Evolutionary conservation across 768 basidiomycete genomes (phyloP), one percentile per base, ranked within the genome.

Genomic region (Psilocybe cubensis): DNA sequence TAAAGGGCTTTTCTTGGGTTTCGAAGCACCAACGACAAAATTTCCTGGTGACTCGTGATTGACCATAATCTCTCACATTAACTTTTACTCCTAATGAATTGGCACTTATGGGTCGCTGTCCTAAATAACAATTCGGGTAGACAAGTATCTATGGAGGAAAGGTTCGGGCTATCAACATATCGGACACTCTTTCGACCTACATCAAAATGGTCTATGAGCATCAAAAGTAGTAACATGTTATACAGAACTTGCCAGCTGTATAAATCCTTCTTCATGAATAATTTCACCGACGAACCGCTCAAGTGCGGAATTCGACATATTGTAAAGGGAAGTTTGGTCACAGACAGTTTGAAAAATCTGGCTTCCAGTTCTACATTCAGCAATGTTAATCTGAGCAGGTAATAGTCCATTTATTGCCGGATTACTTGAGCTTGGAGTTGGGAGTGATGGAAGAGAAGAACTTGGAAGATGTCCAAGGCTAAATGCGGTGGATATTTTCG

Each of bases 221-320:
- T 23, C 8, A 4, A 20, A 25, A 23, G 11, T 40, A 38, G n/a
- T 49, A 20, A 21, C n/a, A 28, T 9, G 21, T 33, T 7, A n/a
- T 4, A 23, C 12, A 47, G 27, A 17, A 70, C 83, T 59, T 63
- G 91, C 93, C 83, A 98, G 78, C 61, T 83, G 80, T 11, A 79
- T 71, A 66, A 97, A 94, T 6, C 92, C 86, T 51, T 94, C 86
- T 68, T 92, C 89, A 52, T 84, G 81, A 17, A 91, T 77, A 21
- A 91, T 79, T 24, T 85, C 79, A 10, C 79, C 77, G 17, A 91
- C 79, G 2, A 88, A 67, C 43, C 71, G 70, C 63, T 90, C 87
- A 11, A 92, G 78, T 6, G 80, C 76, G 10, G 69, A 55, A 29
- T 69, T 73, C 21, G 87, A 69, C 24, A 90, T 68, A 49, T 80